Base-by-base conservation (phyloP, 768 basidiomycete species). In the Rhizopogon vinicolor region DNA sequence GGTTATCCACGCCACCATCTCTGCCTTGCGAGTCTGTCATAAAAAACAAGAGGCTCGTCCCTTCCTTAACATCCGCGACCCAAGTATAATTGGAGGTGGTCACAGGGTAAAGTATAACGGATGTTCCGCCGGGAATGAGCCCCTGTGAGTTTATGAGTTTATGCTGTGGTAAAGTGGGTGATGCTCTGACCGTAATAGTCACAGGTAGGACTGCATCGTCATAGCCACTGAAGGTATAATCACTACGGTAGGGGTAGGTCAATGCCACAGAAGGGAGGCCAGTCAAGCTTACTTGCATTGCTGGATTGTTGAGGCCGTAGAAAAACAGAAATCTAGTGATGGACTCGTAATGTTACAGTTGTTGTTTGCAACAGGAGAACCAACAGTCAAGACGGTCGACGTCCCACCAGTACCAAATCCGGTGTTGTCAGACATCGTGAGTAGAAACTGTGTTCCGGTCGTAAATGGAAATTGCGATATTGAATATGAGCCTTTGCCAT, bases 371-470 rank as follows among this genome's bases (percentile, higher is more conserved):
- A 74, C 64, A 1, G 82, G 74, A 9, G 68, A 52, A 41, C 75
- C 81, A 12, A 84, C 81, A 1, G 72, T 75, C 40, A 85, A 59
- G 4, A 86, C 48, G 43, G 67, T 54, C 10, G 81, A 77, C 28
- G 75, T 74, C 25, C 87, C 89, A 2, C 89, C 89, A 5, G 83
- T 74, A 41, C 72, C 87, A 63, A 85, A 89, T 1, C 86, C 87
- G 25, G 78, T 79, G 14, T 81, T 74, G 62, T 91, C 89, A 22
- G 85, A 89, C 85, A 91, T 86, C 33, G 81, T 76, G 19, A 85
- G 56, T 13, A 89, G 50, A 44, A 89, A 71, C 52, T 71, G 65
- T 22, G 74, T 63, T 37, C 64, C 70, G 6, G 71, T 60, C 13
- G 65, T 31, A 40, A 84, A 68, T 2, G 75, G 72, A 12, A 89